phyloP scores from a whole-genome alignment of 78 protist species.

The slime mould (Dictyostelium discoideum) region DNA sequence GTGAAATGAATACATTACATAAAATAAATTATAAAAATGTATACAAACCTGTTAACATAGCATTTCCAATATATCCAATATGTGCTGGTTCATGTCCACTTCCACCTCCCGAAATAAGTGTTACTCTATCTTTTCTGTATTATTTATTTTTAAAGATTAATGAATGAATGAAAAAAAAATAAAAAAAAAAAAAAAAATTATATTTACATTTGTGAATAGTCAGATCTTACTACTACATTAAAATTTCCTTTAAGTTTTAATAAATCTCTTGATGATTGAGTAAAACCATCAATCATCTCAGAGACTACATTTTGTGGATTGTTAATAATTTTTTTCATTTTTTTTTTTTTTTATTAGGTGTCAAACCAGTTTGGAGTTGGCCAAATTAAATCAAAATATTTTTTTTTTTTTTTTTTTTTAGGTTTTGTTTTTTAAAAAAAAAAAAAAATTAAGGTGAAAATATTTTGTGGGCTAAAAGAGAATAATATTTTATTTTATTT shows the following conservation, averaged over 20 bases:
- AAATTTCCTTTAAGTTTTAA: neutral
- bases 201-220: neutral
- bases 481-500: too few relatives aligned
- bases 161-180: too few relatives aligned
- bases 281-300: slow-evolving; percentile 52
- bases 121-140: neutral
- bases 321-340: slow-evolving; percentile 82
- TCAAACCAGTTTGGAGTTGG: too few relatives aligned
- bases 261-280: neutral
- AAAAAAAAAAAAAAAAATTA: neutral
- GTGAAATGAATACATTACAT: too few relatives aligned
- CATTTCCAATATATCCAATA: slow-evolving; percentile 83
- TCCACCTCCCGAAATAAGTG: slow-evolving; percentile 87
- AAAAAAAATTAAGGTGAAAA: too few relatives aligned
- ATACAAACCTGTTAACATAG: slow-evolving; percentile 59
- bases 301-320: slow-evolving; percentile 34
- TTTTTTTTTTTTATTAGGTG: neutral
- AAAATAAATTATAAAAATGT: too few relatives aligned
- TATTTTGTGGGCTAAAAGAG: too few relatives aligned
- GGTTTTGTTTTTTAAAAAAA: too few relatives aligned
- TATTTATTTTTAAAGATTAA: neutral
- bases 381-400: too few relatives aligned
- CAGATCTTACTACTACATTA: slow-evolving; percentile 41
- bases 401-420: too few relatives aligned
- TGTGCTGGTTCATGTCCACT: slow-evolving; percentile 89